phyloP scores from a whole-genome alignment of 148 eudicot species.

The Chenopodium suecicum region DNA sequence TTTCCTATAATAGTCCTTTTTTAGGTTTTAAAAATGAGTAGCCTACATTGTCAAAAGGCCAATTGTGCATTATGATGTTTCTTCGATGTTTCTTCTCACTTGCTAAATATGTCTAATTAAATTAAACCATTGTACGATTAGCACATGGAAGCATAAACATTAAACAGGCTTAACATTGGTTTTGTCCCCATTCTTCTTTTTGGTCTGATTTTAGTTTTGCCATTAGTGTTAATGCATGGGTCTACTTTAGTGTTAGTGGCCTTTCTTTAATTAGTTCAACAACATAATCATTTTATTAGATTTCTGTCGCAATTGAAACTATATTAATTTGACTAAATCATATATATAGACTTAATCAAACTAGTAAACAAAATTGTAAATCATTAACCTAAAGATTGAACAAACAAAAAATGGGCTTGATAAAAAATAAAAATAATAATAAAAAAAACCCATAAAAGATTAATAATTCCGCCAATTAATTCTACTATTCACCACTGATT shows the following conservation, averaged over 20 bases:
- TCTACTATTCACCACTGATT: too few relatives aligned
- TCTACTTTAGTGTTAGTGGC: conserved; percentile 5
- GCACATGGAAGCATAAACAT: conserved; percentile 32
- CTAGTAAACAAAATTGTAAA: not conserved
- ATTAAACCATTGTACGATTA: conserved; percentile 22
- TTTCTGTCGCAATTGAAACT: not conserved
- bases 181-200: conserved; percentile 18
- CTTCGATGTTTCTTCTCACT: conserved; percentile 8
- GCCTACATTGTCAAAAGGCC: conserved; percentile 14
- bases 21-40: not conserved
- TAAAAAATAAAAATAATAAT: too few relatives aligned
- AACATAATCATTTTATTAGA: conserved; percentile 5
- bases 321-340: not conserved
- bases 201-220: conserved; percentile 10
- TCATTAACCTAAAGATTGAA: too few relatives aligned
- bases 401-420: too few relatives aligned
- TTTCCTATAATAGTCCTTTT: conserved; percentile 8
- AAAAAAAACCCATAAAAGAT: too few relatives aligned
- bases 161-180: conserved; percentile 16
- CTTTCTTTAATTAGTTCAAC: conserved; percentile 15
- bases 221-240: not conserved
- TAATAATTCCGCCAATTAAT: too few relatives aligned
- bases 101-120: conserved; percentile 18
- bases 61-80: conserved; percentile 27
- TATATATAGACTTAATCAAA: not conserved